These are phyloP conservation scores for Podospora sp. DNA, from an alignment of 495 filamentous ascomycete species.

Conservation along the genomic window DNA sequence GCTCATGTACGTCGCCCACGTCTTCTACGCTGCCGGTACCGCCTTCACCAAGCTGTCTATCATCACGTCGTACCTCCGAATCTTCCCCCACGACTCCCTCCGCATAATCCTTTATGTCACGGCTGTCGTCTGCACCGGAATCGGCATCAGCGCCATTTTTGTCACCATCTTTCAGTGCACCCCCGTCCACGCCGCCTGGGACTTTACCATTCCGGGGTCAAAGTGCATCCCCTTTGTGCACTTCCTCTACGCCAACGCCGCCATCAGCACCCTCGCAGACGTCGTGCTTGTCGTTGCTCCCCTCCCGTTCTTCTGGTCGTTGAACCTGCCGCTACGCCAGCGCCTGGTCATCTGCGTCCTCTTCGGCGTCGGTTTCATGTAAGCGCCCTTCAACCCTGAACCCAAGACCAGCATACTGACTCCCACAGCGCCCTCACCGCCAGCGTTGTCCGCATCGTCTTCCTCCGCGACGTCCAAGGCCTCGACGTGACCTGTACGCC, in stretches of 20 bases:
- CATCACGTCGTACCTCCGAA: conserved; percentile 35
- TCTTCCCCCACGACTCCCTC: conserved; percentile 28
- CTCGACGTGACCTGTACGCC: conserved; percentile 34
- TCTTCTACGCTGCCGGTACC: conserved; percentile 33
- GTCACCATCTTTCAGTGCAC: conserved; percentile 52
- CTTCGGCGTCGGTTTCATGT: conserved; percentile 35
- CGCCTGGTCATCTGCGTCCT: conserved; percentile 31
- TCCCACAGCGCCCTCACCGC: conserved; percentile 29
- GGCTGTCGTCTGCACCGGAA: conserved; percentile 38
- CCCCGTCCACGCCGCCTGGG: conserved; percentile 48
- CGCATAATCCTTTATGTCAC: conserved; percentile 26
- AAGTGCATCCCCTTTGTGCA: conserved; percentile 47
- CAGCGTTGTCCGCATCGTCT: conserved; percentile 31
- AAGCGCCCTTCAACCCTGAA: background rate
- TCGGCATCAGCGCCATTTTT: conserved; percentile 45
- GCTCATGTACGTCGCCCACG: conserved; percentile 32
- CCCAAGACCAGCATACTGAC: background rate
- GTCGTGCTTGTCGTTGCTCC: conserved; percentile 50
- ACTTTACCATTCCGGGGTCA: conserved; percentile 37
- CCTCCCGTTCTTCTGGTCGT: conserved; percentile 44
- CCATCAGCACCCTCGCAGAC: conserved; percentile 50
- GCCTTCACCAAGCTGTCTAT: conserved; percentile 38
- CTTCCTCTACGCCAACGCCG: conserved; percentile 49
- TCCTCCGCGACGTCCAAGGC: conserved; percentile 24
- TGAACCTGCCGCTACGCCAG: conserved; percentile 35